These are phyloP conservation scores for Lactifluus subvellereus DNA, from an alignment of 768 basidiomycete genomes.

Conservation along the genomic window DNA sequence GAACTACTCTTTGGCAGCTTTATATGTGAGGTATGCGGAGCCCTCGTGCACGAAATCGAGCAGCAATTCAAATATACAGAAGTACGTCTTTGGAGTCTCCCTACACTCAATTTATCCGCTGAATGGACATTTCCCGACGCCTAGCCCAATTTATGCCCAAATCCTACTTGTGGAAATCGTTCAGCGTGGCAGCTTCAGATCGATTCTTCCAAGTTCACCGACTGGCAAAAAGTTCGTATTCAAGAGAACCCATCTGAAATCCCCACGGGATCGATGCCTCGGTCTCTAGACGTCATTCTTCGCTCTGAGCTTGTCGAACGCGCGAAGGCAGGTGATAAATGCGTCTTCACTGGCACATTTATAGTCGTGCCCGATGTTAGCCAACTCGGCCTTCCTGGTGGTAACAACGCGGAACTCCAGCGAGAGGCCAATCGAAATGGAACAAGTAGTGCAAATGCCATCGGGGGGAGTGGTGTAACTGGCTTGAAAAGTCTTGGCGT, in stretches of 20 bases:
- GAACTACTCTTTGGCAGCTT: conserved; percentile 93
- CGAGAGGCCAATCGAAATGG: conserved; percentile 72
- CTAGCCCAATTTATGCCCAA: conserved; percentile 90
- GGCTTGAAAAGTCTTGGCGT: conserved; percentile 94
- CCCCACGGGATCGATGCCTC: conserved; percentile 97
- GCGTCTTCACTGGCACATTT: conserved; percentile 95
- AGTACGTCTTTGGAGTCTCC: conserved; percentile 37
- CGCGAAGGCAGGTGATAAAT: conserved; percentile 99
- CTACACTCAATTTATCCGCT: conserved; percentile 11
- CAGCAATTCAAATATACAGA: conserved; percentile 99
- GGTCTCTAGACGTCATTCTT: conserved; percentile 92
- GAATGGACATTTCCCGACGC: neutral
- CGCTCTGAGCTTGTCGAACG: conserved; percentile 94
- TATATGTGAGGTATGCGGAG: conserved; percentile 83
- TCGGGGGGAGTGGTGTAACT: conserved; percentile 78
- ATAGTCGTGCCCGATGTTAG: conserved; percentile 98
- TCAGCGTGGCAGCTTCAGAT: conserved; percentile 90
- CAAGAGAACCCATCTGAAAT: conserved; percentile 99
- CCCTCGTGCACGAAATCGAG: conserved; percentile 86
- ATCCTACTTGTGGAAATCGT: conserved; percentile 89
- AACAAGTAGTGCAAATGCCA: conserved; percentile 52
- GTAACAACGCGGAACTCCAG: conserved; percentile 85
- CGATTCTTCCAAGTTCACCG: conserved; percentile 93
- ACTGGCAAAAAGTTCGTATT: conserved; percentile 99
- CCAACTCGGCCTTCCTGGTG: conserved; percentile 91